Conservation (phyloP, 2,329 filamentous ascomycete genomes). For the Calonectria ilicicola region DNA sequence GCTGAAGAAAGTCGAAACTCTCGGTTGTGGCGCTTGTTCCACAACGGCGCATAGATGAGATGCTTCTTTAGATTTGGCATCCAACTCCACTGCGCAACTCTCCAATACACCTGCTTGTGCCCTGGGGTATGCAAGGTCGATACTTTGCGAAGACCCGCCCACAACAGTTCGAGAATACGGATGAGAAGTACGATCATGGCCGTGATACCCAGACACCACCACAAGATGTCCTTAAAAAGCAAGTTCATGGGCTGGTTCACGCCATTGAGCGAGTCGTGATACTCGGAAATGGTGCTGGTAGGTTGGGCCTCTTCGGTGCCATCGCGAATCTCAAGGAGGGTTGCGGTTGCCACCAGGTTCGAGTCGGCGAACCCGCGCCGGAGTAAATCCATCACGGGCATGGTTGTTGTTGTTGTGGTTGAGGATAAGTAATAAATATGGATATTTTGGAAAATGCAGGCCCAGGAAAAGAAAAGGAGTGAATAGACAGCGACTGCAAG, state of each 20-base stretch:
- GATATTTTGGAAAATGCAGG: background rate
- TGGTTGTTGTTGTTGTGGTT: constrained; percentile 21
- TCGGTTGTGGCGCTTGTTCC: constrained; percentile 75
- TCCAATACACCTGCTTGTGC: constrained; percentile 70
- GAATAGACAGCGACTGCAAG: constrained; percentile 11
- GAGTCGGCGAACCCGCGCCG: constrained; percentile 47
- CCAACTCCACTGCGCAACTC: constrained; percentile 67
- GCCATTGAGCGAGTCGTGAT: constrained; percentile 67
- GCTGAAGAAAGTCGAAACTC: constrained; percentile 73
- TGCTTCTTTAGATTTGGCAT: constrained; percentile 73
- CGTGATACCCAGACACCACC: constrained; percentile 71
- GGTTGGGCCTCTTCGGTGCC: constrained; percentile 47
- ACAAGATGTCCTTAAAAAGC: constrained; percentile 67
- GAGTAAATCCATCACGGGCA: constrained; percentile 47
- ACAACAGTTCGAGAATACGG: constrained; percentile 65
- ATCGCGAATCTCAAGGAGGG: constrained; percentile 43
- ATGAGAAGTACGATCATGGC: constrained; percentile 65
- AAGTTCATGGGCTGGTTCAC: constrained; percentile 71
- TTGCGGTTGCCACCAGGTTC: constrained; percentile 46
- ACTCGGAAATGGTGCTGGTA: constrained; percentile 66
- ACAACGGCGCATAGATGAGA: constrained; percentile 70
- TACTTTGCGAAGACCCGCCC: constrained; percentile 69
- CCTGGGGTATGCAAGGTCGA: constrained; percentile 67
- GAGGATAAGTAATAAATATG: constrained; percentile 4
- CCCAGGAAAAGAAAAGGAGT: constrained; percentile 21